Evolutionary conservation across 1,139 yeast genomes (phyloP), one percentile per base, ranked within the genome.

Genomic region (Kluyveromyces sp.): DNA sequence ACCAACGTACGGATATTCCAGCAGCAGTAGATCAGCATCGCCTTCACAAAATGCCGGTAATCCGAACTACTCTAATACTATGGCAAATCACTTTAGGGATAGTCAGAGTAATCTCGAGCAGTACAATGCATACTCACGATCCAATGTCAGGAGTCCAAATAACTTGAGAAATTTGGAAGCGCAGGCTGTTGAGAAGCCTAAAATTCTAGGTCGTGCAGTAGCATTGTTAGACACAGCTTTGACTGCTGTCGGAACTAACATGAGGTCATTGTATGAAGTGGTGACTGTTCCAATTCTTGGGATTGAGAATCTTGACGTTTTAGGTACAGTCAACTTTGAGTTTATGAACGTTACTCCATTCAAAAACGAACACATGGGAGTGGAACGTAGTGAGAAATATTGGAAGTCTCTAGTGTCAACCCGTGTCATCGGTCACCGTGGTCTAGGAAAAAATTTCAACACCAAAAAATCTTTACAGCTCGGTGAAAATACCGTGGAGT

Each of bases 401-500:
- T 92, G 97, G 97, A 86, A 85, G 60, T 87, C 92, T 32, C 69
- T 87, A 48, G 89, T 83, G 3, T 78, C 94, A 0, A 86, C 96
- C 1, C 73, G 96, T 50, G 95, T 92, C 31, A 92, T 92, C 66
- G 98, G 98, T 1, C 98, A 92, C 61, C 78, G 98, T 57, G 98
- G 98, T 6, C 70, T 88, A 52, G 98, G 98, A 51, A 89, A 88
- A 68, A 92, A 92, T 65, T 69, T 71, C 35, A 75, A 78, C 49
- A 74, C 76, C 40, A 75, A 82, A 43, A 80, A 78, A 51, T 84
- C 95, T 4, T 72, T 92, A 58, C 98, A 92, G 65, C 71, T 92
- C 49, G 98, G 98, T 36, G 98, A 92, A 60, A 92, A 92, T 60
- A 92, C 98, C 0, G 84, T 92, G 30, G 96, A 89, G 59, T 85